These are phyloP conservation scores for Aspergillus neoniger DNA, from an alignment of 2,329 filamentous ascomycete species.

Conservation along the genomic window DNA sequence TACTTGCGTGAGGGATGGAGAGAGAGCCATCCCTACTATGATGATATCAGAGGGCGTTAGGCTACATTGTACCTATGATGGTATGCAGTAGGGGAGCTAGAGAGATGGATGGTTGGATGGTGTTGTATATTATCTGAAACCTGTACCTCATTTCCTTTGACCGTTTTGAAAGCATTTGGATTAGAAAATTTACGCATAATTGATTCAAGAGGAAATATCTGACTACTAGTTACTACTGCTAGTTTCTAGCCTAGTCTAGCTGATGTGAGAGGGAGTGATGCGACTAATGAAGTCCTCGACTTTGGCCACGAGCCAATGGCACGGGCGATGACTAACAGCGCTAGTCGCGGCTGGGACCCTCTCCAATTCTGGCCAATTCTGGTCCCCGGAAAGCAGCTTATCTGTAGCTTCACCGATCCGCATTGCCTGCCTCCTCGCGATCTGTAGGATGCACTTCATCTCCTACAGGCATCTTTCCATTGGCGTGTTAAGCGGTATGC, in stretches of 20 bases:
- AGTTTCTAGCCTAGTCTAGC: too few relatives aligned
- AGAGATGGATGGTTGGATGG: not conserved
- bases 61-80: not conserved
- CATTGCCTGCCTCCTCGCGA: not conserved
- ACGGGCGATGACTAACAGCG: not conserved
- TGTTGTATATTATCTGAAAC: not conserved
- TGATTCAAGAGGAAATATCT: not conserved
- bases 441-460: not conserved
- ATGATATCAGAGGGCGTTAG: not conserved
- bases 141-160: not conserved
- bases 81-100: not conserved
- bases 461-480: not conserved
- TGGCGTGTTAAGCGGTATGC: not conserved
- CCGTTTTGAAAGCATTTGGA: constrained; percentile 3
- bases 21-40: not conserved
- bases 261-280: not conserved
- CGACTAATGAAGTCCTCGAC: not conserved
- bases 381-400: not conserved
- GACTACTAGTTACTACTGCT: too few relatives aligned
- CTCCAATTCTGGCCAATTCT: not conserved
- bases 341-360: not conserved
- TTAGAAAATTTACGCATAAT: not conserved
- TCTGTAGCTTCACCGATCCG: not conserved
- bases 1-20: too few relatives aligned
- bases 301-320: not conserved